These are phyloP conservation scores for Zarea fungicola DNA, from an alignment of 2,329 filamentous ascomycete genomes.

Conservation along the genomic window DNA sequence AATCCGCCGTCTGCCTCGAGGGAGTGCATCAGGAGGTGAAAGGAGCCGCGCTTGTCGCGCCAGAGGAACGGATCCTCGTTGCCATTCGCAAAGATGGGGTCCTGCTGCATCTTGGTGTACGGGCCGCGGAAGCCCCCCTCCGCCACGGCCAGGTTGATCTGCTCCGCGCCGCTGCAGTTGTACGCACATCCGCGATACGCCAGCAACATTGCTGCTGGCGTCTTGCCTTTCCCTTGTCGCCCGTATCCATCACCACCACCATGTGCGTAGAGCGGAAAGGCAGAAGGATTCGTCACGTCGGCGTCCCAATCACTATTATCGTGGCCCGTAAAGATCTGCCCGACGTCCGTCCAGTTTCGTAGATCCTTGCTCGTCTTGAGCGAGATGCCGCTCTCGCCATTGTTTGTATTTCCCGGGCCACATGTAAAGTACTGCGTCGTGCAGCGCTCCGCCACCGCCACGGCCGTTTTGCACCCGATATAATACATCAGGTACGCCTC, in stretches of 20 bases:
- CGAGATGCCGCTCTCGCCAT: conserved; percentile 24
- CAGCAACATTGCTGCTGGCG: conserved; percentile 17
- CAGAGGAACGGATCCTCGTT: conserved; percentile 30
- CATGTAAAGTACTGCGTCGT: conserved; percentile 15
- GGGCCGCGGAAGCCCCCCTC: conserved; percentile 14
- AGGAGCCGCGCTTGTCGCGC: conserved; percentile 28
- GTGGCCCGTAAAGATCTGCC: conserved; percentile 17
- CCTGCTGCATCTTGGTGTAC: conserved; percentile 16
- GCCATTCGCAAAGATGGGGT: conserved; percentile 16
- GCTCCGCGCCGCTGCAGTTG: conserved; percentile 16
- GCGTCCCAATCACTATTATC: conserved; percentile 17
- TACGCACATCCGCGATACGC: conserved; percentile 19
- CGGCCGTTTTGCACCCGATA: conserved; percentile 30
- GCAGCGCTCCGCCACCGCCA: conserved; percentile 12
- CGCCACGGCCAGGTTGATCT: conserved; percentile 19
- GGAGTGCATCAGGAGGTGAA: conserved; percentile 28
- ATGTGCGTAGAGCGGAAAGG: conserved; percentile 32
- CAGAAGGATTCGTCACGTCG: conserved; percentile 37
- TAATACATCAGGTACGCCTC: conserved; percentile 38
- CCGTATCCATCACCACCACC: too few relatives aligned
- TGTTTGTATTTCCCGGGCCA: conserved; percentile 18
- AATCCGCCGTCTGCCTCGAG: conserved; percentile 24
- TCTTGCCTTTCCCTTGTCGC: too few relatives aligned
- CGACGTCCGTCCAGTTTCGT: conserved; percentile 15
- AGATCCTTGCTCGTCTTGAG: conserved; percentile 20